These are phyloP conservation scores for Cladosporium halotolerans DNA, from an alignment of 2,329 filamentous ascomycete genomes.

Conservation along the genomic window DNA sequence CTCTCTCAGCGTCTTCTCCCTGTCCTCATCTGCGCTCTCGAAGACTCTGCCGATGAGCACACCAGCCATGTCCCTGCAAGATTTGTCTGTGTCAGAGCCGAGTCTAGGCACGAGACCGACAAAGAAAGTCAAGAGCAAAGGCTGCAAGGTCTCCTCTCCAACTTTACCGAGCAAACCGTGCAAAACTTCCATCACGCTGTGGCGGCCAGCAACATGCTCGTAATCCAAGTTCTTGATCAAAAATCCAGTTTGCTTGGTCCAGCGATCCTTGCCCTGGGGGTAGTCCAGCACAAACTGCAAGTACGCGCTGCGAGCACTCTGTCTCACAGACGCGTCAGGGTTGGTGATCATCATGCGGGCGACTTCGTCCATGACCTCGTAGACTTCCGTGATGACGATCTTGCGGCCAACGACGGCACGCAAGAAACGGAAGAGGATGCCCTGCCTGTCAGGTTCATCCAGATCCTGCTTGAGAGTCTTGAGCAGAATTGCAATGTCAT, in stretches of 20 bases:
- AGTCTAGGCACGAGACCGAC: constrained; percentile 78
- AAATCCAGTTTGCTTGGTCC: constrained; percentile 83
- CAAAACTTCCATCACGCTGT: constrained; percentile 89
- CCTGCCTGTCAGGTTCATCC: constrained; percentile 85
- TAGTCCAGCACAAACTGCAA: constrained; percentile 94
- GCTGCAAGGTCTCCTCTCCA: constrained; percentile 72
- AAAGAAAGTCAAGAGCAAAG: constrained; percentile 76
- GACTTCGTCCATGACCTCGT: constrained; percentile 84
- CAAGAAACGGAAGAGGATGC: constrained; percentile 90
- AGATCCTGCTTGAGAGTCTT: constrained; percentile 79
- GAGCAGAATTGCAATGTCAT: constrained; percentile 74
- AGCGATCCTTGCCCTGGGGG: constrained; percentile 81
- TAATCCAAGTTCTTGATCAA: constrained; percentile 88
- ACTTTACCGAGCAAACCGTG: constrained; percentile 82
- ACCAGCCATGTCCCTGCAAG: constrained; percentile 76
- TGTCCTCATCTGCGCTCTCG: constrained; percentile 66
- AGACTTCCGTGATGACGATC: constrained; percentile 78
- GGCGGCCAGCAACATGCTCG: constrained; percentile 75
- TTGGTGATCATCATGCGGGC: constrained; percentile 94
- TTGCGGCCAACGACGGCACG: constrained; percentile 79
- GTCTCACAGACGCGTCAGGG: constrained; percentile 79
- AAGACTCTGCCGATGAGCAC: constrained; percentile 77
- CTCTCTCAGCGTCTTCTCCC: constrained; percentile 58
- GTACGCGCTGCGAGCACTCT: constrained; percentile 81
- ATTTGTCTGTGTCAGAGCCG: constrained; percentile 79